These are phyloP conservation scores for Amoebophrya sp. DNA, from an alignment of 169 alveolate species.

Conservation along the genomic window DNA sequence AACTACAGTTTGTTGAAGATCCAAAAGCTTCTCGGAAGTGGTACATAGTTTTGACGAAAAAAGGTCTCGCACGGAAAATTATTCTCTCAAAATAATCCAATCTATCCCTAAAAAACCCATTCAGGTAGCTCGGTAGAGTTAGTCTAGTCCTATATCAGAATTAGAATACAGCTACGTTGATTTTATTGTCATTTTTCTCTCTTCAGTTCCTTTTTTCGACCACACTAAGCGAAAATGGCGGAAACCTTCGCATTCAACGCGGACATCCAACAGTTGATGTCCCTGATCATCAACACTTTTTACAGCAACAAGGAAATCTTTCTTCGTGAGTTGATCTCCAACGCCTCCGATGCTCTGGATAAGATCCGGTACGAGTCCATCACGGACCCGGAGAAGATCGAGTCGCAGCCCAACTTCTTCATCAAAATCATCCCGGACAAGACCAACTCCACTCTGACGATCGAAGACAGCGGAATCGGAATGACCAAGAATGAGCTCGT, in stretches of 20 bases:
- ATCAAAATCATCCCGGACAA: slow-evolving; percentile 95
- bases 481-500: slow-evolving; percentile 96
- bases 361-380: slow-evolving; percentile 95
- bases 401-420: slow-evolving; percentile 80
- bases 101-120: too few species aligned
- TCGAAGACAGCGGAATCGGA: slow-evolving; percentile 97
- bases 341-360: slow-evolving; percentile 97
- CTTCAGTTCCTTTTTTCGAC: not conserved
- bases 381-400: slow-evolving; percentile 89
- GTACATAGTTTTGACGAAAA: too few species aligned
- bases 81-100: too few species aligned
- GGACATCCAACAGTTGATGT: slow-evolving; percentile 34
- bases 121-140: too few species aligned
- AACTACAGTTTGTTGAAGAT: too few species aligned
- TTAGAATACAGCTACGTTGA: too few species aligned
- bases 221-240: not conserved
- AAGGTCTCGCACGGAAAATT: too few species aligned
- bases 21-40: too few species aligned
- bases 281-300: slow-evolving; percentile 97
- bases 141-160: too few species aligned
- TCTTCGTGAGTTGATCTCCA: slow-evolving; percentile 96
- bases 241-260: slow-evolving; percentile 8
- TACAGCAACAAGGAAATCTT: slow-evolving; percentile 98
- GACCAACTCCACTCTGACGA: slow-evolving; percentile 88
- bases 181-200: not conserved